These are phyloP conservation scores for Clarireedia homoeocarpa DNA, from an alignment of 2,329 filamentous ascomycete genomes.

Conservation along the genomic window DNA sequence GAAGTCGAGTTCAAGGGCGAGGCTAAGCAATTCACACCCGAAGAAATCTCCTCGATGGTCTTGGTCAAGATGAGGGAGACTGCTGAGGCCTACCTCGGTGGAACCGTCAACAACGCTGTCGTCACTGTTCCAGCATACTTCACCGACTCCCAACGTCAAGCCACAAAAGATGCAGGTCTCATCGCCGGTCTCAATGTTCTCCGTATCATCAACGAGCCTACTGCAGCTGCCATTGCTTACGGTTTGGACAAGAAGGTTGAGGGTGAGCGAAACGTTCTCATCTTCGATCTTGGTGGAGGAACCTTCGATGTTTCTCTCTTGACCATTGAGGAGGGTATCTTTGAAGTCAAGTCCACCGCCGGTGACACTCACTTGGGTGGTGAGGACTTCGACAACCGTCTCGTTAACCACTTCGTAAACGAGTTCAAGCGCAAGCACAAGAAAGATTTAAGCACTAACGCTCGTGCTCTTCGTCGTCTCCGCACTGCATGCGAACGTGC, in stretches of 20 bases:
- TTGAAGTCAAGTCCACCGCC: constrained; percentile 97
- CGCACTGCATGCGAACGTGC: constrained; percentile 98
- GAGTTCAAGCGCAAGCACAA: constrained; percentile 88
- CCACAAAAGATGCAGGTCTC: constrained; percentile 96
- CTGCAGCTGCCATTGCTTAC: constrained; percentile 93
- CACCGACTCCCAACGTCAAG: constrained; percentile 97
- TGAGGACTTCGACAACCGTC: constrained; percentile 96
- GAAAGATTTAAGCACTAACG: constrained; percentile 56
- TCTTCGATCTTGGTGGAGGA: constrained; percentile 98
- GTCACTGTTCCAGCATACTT: constrained; percentile 97
- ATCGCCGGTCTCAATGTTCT: constrained; percentile 97
- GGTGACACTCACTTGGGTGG: constrained; percentile 97
- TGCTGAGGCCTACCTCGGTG: constrained; percentile 90
- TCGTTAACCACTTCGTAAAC: constrained; percentile 89
- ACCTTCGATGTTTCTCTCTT: constrained; percentile 98
- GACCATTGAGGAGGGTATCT: constrained; percentile 98
- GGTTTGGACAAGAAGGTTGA: constrained; percentile 94
- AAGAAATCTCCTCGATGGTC: constrained; percentile 96
- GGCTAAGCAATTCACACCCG: constrained; percentile 87
- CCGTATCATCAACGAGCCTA: constrained; percentile 99
- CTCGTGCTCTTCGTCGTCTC: constrained; percentile 93
- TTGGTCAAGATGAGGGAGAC: constrained; percentile 98
- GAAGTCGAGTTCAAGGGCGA: constrained; percentile 97
- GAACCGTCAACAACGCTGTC: constrained; percentile 92
- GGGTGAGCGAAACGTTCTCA: constrained; percentile 96